Conservation (phyloP, 345 rosid genomes). For the Aethionema arabicum region DNA sequence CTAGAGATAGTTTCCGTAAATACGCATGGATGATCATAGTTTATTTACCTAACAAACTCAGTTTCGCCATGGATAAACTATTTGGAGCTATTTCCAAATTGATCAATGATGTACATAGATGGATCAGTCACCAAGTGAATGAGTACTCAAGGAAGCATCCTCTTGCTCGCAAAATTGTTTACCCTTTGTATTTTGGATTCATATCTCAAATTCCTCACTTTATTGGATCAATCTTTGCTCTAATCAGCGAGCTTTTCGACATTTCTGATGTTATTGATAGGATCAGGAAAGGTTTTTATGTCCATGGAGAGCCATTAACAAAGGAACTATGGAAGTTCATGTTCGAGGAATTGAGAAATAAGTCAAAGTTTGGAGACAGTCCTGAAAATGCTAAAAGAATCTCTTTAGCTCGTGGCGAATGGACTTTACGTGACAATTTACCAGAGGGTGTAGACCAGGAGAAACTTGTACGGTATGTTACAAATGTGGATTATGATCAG, state of each 20-base stretch:
- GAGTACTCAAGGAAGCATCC: conserved; percentile 8
- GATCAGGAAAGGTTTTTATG: conserved; percentile 27
- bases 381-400: conserved; percentile 48
- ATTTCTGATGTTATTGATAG: conserved; percentile 36
- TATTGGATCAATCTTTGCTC: conserved; percentile 5
- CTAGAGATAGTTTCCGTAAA: conserved; percentile 19
- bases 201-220: conserved; percentile 27
- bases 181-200: conserved; percentile 29
- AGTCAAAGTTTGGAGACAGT: conserved; percentile 47
- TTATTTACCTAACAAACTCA: neutral
- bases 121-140: conserved; percentile 31
- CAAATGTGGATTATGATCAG: conserved; percentile 41
- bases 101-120: conserved; percentile 2
- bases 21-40: neutral
- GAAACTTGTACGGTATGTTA: conserved; percentile 38
- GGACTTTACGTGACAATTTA: conserved; percentile 39
- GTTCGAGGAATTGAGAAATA: conserved; percentile 39
- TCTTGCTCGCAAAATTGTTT: conserved; percentile 12
- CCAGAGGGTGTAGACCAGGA: neutral
- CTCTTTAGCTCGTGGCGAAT: conserved; percentile 52
- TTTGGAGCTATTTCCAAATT: neutral
- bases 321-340: conserved; percentile 50
- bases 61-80: neutral
- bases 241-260: conserved; percentile 31
- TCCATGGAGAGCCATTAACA: conserved; percentile 45